Base-by-base conservation (phyloP, 2,329 filamentous ascomycete species). In the Pseudogymnoascus sp. region DNA sequence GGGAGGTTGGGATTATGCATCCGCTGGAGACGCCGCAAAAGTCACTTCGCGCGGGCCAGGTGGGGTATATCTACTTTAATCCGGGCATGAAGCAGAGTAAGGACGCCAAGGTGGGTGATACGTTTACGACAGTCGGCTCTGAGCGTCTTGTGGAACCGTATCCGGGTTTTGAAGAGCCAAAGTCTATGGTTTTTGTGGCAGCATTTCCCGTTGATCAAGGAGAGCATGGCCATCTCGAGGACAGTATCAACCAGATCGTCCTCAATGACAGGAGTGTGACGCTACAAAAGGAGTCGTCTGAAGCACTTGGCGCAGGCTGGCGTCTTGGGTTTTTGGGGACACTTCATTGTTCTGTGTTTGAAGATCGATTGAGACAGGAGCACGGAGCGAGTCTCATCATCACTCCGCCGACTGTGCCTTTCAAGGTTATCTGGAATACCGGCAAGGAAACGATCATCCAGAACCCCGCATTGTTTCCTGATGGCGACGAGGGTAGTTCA, bases 121-220 rank as follows among this genome's bases (percentile, higher is more conserved):
- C 95, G 0, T 96, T 92, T 71, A 97, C 95, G 0, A 89, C 84
- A 1, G 83, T 92, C 2, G 92, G 91, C 1, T 86, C 80, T 21
- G 90, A 96, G 76, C 84, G 85, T 64, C 72, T 82, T 0, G 92
- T 99, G 1, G 82, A 93, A 74, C 87, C 90, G 11, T 88, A 93
- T 62, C 91, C 92, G 0, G 95, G 93, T 2, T 99, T 99, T 65
- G 93, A 96, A 73, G 95, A 99, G 75, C 93, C 95, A 1, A 96
- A 99, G 75, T 89, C 93, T 5, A 99, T 99, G 95, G 95, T 99
- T 3, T 99, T 99, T 69, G 95, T 99, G 3, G 93, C 93, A 0
- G 95, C 95, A 0, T 99, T 96, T 70, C 95, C 95, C 0, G 92
- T 93, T 0, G 93, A 99, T 71, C 92, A 96, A 69, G 81, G 87